Evolutionary conservation across 345 rosid species (phyloP).

Genomic region (Kernera saxatilis): DNA sequence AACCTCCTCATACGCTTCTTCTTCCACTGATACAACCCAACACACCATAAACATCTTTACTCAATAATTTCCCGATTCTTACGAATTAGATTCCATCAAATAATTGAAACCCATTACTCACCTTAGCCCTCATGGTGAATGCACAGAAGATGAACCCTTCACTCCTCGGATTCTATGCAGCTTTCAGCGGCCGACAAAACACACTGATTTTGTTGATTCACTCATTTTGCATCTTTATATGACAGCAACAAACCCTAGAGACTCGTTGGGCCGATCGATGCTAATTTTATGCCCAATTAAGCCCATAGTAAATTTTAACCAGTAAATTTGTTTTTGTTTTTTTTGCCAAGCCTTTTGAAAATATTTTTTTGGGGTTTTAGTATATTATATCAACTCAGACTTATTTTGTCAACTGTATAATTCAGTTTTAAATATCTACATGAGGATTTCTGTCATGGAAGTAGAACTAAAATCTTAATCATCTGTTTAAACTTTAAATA

Average conservation of each 20-base stretch:
- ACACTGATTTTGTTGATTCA: neutral
- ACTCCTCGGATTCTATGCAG: slow-evolving; percentile 20
- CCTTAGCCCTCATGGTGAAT: slow-evolving; percentile 84
- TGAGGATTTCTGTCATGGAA: neutral
- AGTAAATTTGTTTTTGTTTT: neutral
- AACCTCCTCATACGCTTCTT: slow-evolving; percentile 99
- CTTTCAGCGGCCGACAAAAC: slow-evolving; percentile 3
- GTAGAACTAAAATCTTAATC: neutral
- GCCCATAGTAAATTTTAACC: neutral
- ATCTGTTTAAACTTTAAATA: neutral
- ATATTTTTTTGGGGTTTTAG: neutral
- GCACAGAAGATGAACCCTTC: neutral
- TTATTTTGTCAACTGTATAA: neutral
- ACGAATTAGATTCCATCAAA: neutral
- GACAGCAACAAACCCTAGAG: slow-evolving; percentile 25
- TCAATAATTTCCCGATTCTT: neutral
- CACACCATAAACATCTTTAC: neutral
- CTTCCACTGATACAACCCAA: slow-evolving; percentile 64
- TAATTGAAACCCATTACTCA: neutral
- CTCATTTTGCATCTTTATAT: slow-evolving; percentile 12
- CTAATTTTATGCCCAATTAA: neutral
- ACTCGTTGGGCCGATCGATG: slow-evolving; percentile 11
- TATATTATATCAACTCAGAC: neutral
- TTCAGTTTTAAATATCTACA: neutral
- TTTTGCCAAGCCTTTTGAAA: neutral